Percentiles rank a stretch among this genome's conserved stretches.
phyloP scores from a whole-genome alignment of 768 basidiomycete genomes.

The Agaricus sinodeliciosus region DNA sequence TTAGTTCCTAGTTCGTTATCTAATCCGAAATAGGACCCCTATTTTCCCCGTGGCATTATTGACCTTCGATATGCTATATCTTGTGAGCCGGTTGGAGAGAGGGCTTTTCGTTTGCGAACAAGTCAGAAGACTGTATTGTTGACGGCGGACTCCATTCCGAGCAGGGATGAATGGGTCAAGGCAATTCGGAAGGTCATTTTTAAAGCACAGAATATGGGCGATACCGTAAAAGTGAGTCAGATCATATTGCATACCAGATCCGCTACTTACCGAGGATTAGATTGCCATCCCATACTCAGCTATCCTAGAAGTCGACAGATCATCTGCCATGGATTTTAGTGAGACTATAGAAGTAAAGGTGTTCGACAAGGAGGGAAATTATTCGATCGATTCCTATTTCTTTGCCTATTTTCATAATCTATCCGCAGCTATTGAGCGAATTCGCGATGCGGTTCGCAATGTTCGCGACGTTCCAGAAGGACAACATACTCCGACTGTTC shows the following conservation, averaged over 20 bases:
- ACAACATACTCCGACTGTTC: slow-evolving; percentile 29
- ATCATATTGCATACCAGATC: background rate
- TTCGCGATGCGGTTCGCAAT: slow-evolving; percentile 67
- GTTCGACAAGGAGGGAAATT: slow-evolving; percentile 73
- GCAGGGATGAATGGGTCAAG: slow-evolving; percentile 94
- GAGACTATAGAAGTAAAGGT: slow-evolving; percentile 96
- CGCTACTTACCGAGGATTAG: slow-evolving; percentile 22
- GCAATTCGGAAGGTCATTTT: slow-evolving; percentile 91
- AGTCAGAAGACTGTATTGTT: slow-evolving; percentile 71
- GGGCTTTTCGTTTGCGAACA: slow-evolving; percentile 76
- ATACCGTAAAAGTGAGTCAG: slow-evolving; percentile 76
- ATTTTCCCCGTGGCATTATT: slow-evolving; percentile 96
- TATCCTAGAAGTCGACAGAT: slow-evolving; percentile 84
- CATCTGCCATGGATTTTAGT: slow-evolving; percentile 88
- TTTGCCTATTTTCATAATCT: slow-evolving; percentile 92
- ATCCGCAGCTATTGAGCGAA: slow-evolving; percentile 68
- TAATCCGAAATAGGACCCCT: slow-evolving; percentile 66
- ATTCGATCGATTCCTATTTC: slow-evolving; percentile 82
- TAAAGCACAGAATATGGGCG: slow-evolving; percentile 93
- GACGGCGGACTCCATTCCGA: slow-evolving; percentile 73
- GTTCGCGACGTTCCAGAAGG: slow-evolving; percentile 36
- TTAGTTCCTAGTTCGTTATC: background rate
- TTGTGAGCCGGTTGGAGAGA: slow-evolving; percentile 76
- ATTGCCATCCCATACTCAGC: slow-evolving; percentile 93
- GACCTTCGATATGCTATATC: slow-evolving; percentile 90